These are phyloP conservation scores for Periconia sp. DNA, from an alignment of 2,329 filamentous ascomycete genomes.

Conservation along the genomic window DNA sequence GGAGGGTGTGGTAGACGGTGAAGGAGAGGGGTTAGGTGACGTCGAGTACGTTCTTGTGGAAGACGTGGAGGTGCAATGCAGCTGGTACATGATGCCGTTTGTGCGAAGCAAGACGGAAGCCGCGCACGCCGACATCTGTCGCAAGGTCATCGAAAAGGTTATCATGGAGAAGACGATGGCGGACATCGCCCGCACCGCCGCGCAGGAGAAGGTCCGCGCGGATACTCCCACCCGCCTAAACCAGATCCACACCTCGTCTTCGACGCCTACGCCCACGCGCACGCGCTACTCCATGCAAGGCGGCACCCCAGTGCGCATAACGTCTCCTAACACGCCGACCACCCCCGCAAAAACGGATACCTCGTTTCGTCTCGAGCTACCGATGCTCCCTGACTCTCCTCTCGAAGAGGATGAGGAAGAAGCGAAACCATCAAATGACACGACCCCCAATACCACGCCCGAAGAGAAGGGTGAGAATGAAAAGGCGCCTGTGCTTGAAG, in stretches of 20 bases:
- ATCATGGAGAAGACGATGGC: slow-evolving; percentile 23
- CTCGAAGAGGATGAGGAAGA: not conserved
- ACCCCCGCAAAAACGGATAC: not conserved
- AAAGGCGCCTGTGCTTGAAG: not conserved
- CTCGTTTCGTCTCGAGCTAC: not conserved
- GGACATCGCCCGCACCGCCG: slow-evolving; percentile 16
- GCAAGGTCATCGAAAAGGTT: slow-evolving; percentile 37
- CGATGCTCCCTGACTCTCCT: not conserved
- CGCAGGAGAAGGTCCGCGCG: slow-evolving; percentile 17
- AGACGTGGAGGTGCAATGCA: slow-evolving; percentile 36
- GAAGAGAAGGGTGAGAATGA: not conserved
- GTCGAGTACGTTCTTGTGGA: slow-evolving; percentile 39
- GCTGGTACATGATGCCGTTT: slow-evolving; percentile 41
- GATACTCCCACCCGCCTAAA: slow-evolving; percentile 4
- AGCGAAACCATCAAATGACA: not conserved
- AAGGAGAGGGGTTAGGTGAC: slow-evolving; percentile 34
- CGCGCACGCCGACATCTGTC: slow-evolving; percentile 35
- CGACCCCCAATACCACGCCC: not conserved
- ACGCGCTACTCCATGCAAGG: not conserved
- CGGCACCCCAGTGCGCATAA: not conserved
- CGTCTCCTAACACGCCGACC: not conserved
- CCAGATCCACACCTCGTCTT: not conserved
- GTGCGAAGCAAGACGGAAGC: slow-evolving; percentile 36
- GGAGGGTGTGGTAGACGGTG: slow-evolving; percentile 31
- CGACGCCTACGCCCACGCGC: not conserved